Conservation (phyloP, 192 early-diverging fungal genomes). For the Podila epicladia region DNA sequence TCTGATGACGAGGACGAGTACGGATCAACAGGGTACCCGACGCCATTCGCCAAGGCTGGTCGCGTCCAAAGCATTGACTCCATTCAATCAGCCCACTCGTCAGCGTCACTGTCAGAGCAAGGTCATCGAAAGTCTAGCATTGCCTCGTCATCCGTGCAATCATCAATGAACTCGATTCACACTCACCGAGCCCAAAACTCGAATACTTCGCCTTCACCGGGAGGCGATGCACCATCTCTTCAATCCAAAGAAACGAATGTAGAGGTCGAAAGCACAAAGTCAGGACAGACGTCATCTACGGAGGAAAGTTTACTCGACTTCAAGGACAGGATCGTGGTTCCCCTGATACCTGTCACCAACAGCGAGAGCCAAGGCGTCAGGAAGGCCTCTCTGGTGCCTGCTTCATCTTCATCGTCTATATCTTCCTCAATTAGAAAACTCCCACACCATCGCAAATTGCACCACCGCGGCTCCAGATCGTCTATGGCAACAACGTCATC, state of each 20-base stretch:
- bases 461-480: neutral
- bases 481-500: neutral
- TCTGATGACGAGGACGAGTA: conserved; percentile 35
- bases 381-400: neutral
- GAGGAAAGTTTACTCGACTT: conserved; percentile 25
- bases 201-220: too few relatives aligned
- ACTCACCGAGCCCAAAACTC: too few relatives aligned
- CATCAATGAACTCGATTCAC: neutral
- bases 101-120: neutral
- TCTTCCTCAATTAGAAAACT: conserved; percentile 9
- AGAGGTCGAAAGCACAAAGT: neutral
- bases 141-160: neutral
- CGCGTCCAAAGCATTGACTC: conserved; percentile 26
- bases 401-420: conserved; percentile 25
- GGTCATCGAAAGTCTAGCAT: neutral
- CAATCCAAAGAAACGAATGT: neutral
- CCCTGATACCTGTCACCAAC: neutral
- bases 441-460: neutral
- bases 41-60: neutral
- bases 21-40: neutral
- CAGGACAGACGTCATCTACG: neutral
- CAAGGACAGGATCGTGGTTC: conserved; percentile 27
- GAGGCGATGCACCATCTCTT: too few relatives aligned
- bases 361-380: neutral
- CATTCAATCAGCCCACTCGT: neutral